Base-by-base conservation (phyloP, 805 yeast species). In the Cyberlindnera bimundalis region DNA sequence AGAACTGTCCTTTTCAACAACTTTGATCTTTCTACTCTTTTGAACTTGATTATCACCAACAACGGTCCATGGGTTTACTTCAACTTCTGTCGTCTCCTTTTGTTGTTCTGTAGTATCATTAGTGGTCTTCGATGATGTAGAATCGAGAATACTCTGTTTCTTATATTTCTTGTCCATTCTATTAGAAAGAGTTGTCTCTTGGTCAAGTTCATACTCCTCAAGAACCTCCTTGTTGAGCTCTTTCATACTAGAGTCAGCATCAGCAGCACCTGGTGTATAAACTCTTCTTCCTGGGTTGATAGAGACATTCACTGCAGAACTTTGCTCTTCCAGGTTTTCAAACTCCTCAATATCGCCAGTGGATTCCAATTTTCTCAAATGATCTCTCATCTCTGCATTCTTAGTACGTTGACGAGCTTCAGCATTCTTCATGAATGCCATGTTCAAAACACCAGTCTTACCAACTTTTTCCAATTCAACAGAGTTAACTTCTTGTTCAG, bases 351-450 rank as follows among this genome's bases (percentile, higher is more conserved):
- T 54, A 27, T 73, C 81, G 14, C 64, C 70, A 19, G 74, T 78
- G 29, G 62, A 61, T 31, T 73, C 71, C 38, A 76, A 64, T 42
- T 73, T 61, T 48, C 74, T 74, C 41, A 87, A 56, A 35, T 68
- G 67, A 44, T 70, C 74, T 31, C 79, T 60, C 24, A 74, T 72
- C 43, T 71, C 69, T 37, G 70, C 62, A 60, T 87, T 90, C 31
- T 72, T 78, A 39, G 73, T 71, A 43, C 70, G 74, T 47, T 78
- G 76, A 50, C 81, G 74, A 41, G 79, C 81, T 46, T 83, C 95
- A 2, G 98, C 98, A 45, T 83, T 84, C 50, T 74, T 81, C 98
- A 91, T 91, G 62, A 91, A 91, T 51, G 90, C 95, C 98, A 93
- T 93, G 35, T 80, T 83, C 74, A 91, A 66, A 16, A 91, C 81